A percentile compares a stretch with the other conserved stretches of the same genome.
Evolutionary conservation across 176 grass and related monocot species (phyloP).

Genomic region (Metroxylon sagu): DNA sequence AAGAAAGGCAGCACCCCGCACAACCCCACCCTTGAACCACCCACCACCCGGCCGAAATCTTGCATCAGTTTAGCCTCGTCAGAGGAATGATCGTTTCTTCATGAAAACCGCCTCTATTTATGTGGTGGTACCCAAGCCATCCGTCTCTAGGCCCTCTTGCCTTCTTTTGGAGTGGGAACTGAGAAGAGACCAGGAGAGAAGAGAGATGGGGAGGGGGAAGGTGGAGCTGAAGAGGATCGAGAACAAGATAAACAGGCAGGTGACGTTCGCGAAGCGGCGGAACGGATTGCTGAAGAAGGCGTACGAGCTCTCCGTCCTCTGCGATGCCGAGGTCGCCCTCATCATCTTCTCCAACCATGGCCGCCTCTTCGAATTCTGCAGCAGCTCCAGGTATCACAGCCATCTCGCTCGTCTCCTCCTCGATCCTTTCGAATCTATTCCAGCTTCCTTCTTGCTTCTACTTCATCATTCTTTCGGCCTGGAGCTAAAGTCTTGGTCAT

Average conservation of each 20-base stretch:
- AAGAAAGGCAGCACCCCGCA: no score
- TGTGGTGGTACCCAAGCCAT: no score
- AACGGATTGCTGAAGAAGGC: conserved; percentile 84
- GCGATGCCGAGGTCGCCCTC: conserved; percentile 68
- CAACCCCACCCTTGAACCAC: no score
- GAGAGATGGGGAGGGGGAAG: conserved; percentile 58
- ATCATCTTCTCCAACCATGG: conserved; percentile 70
- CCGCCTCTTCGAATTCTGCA: conserved; percentile 65
- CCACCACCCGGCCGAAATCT: no score
- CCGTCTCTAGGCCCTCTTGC: no score
- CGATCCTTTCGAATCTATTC: not conserved
- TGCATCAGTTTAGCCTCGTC: no score
- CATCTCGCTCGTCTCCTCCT: not conserved
- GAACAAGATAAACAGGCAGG: conserved; percentile 91
- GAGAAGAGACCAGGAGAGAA: not conserved
- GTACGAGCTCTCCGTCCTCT: conserved; percentile 76
- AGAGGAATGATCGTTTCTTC: no score
- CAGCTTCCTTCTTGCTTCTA: not conserved
- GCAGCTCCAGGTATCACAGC: conserved; percentile 30
- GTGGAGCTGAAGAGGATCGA: conserved; percentile 83
- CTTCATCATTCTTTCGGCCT: no score
- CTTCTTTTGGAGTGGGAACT: no score
- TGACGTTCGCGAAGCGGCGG: conserved; percentile 75
- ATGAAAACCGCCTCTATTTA: no score
- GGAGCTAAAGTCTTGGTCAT: no score